Percentiles rank a stretch among this genome's conserved stretches.
Conservation (phyloP, 1,284 basidiomycete genomes). For the Leccinum cinnamomeum region DNA sequence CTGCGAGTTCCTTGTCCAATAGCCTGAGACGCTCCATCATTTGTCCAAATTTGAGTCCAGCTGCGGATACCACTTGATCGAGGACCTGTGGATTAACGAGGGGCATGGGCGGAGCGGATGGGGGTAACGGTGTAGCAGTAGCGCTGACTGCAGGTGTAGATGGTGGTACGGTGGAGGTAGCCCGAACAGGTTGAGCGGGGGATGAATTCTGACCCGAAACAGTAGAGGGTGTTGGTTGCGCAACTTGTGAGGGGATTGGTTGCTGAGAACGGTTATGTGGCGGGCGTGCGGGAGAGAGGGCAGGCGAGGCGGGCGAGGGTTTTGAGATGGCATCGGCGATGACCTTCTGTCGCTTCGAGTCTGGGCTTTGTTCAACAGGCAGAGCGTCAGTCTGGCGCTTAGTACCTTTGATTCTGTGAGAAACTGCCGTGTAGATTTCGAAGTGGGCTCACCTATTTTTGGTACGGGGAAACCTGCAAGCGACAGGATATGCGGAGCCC, state of each 20-base stretch:
- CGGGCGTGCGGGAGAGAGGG: constrained; percentile 21
- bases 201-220: constrained; percentile 16
- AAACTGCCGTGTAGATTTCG: not conserved
- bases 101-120: constrained; percentile 13
- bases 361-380: constrained; percentile 29
- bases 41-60: constrained; percentile 22
- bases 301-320: constrained; percentile 26
- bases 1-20: constrained; percentile 19
- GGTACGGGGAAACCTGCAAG: constrained; percentile 49
- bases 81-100: constrained; percentile 10
- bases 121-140: constrained; percentile 9
- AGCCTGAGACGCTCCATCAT: constrained; percentile 25
- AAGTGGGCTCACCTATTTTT: constrained; percentile 37
- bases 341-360: constrained; percentile 33
- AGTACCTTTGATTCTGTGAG: constrained; percentile 26
- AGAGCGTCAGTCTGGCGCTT: constrained; percentile 29
- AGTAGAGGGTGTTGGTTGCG: constrained; percentile 10
- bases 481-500: constrained; percentile 44
- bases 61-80: constrained; percentile 18
- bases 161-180: constrained; percentile 4
- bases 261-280: constrained; percentile 22
- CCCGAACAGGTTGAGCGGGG: constrained; percentile 11
- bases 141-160: constrained; percentile 14
- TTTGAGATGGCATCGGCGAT: constrained; percentile 25
- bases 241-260: constrained; percentile 11